Percentiles rank a stretch among this genome's conserved stretches.
Conservation (phyloP, 371 early-diverging fungal species). For the Circinella minor region DNA sequence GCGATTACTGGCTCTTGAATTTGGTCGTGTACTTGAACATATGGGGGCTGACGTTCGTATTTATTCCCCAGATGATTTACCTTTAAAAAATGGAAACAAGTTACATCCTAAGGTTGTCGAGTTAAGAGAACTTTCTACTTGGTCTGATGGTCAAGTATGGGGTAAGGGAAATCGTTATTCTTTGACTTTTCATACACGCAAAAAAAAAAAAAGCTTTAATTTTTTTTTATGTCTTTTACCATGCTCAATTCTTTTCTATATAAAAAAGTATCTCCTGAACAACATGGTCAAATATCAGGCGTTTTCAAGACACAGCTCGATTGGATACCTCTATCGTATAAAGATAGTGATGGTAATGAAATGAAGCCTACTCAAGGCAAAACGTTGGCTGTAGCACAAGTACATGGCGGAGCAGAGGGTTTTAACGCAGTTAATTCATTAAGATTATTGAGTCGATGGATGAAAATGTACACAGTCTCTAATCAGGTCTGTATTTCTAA, state of each 20-base stretch:
- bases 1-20: not conserved
- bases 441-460: not conserved
- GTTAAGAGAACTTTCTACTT: not conserved
- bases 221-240: too few relatives aligned
- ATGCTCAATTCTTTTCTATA: too few relatives aligned
- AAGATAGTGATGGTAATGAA: too few relatives aligned
- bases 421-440: not conserved
- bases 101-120: conserved; percentile 1
- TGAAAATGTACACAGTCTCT: not conserved
- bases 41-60: not conserved
- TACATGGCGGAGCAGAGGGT: not conserved
- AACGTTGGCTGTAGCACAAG: conserved; percentile 1
- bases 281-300: not conserved
- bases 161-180: not conserved
- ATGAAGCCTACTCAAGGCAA: not conserved
- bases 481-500: not conserved
- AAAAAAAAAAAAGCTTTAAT: too few relatives aligned
- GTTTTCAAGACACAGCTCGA: conserved; percentile 3
- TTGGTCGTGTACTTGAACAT: conserved; percentile 2
- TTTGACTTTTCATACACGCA: too few relatives aligned
- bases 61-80: not conserved
- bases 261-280: not conserved
- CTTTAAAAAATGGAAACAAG: not conserved
- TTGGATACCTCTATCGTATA: not conserved
- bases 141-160: conserved; percentile 5